These are phyloP conservation scores for Pichia gijzeniarum DNA, from an alignment of 805 yeast species.

Conservation along the genomic window DNA sequence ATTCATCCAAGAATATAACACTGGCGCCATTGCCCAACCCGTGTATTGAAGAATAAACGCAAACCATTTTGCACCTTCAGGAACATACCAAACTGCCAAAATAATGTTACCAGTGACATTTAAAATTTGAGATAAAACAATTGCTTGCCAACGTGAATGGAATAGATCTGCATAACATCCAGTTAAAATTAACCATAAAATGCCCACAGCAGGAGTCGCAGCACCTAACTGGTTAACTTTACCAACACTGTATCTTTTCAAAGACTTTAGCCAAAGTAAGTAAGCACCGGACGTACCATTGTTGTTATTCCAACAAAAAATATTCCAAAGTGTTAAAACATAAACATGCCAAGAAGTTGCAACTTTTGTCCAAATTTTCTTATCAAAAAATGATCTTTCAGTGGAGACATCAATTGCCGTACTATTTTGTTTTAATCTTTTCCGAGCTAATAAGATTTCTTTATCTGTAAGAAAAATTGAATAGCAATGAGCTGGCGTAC, in stretches of 20 bases:
- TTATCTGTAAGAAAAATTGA: conserved; percentile 49
- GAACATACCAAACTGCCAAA: conserved; percentile 54
- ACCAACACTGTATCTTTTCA: conserved; percentile 37
- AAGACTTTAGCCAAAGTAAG: conserved; percentile 54
- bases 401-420: conserved; percentile 20
- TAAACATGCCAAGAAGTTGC: conserved; percentile 55
- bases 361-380: conserved; percentile 45
- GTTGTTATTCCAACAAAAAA: conserved; percentile 57
- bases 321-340: conserved; percentile 46
- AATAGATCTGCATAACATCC: conserved; percentile 48
- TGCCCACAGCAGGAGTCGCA: conserved; percentile 54
- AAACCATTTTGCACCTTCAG: conserved; percentile 56
- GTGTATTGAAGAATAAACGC: conserved; percentile 55
- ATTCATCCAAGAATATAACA: conserved; percentile 50
- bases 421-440: conserved; percentile 33
- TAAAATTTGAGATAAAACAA: conserved; percentile 46
- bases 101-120: conserved; percentile 48
- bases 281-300: conserved; percentile 54
- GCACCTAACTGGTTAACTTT: conserved; percentile 46
- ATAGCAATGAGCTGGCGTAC: conserved; percentile 55
- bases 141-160: conserved; percentile 49
- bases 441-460: conserved; percentile 48
- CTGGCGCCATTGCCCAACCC: conserved; percentile 60
- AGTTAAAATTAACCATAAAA: conserved; percentile 39
- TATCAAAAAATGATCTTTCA: conserved; percentile 33